Evolutionary conservation across 768 basidiomycete genomes (phyloP).

Genomic region (Tylopilus cervinicoccineus): DNA sequence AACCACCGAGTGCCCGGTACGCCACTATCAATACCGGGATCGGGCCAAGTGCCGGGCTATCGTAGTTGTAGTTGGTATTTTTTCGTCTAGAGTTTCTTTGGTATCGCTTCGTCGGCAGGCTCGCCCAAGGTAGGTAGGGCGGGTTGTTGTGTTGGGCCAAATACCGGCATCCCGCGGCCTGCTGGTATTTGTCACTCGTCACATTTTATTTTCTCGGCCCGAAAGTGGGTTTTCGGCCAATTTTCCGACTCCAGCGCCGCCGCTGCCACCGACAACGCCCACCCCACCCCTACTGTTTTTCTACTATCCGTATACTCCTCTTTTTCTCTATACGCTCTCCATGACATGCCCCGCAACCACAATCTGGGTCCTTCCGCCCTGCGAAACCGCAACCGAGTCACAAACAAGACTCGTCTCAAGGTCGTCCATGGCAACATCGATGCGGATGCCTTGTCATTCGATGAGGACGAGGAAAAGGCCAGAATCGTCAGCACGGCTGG

Average conservation of each 20-base stretch:
- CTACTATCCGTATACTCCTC: conserved; percentile 37
- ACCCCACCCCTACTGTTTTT: conserved; percentile 26
- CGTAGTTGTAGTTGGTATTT: conserved; percentile 9
- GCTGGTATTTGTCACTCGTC: conserved; percentile 26
- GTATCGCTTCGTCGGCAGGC: not conserved
- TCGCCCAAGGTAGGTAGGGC: conserved; percentile 27
- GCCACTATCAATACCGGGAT: not conserved
- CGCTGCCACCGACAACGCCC: conserved; percentile 49
- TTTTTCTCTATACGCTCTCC: conserved; percentile 44
- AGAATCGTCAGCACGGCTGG: conserved; percentile 78
- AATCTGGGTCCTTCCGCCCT: conserved; percentile 74
- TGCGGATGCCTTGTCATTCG: conserved; percentile 72
- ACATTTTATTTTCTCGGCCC: conserved; percentile 45
- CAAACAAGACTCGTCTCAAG: conserved; percentile 88
- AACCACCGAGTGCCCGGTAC: not conserved
- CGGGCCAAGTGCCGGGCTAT: not conserved
- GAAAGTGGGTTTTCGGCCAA: conserved; percentile 59
- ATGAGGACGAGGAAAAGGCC: conserved; percentile 85
- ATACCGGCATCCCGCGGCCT: conserved; percentile 30
- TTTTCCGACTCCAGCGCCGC: conserved; percentile 58
- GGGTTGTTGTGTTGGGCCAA: conserved; percentile 26
- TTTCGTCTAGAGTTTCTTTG: conserved; percentile 13
- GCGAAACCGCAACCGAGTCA: conserved; percentile 86
- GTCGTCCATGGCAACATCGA: conserved; percentile 80
- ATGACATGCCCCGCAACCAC: conserved; percentile 86